phyloP scores from a whole-genome alignment of 192 early-diverging fungal species.

The Bifiguratus adelaidae region DNA sequence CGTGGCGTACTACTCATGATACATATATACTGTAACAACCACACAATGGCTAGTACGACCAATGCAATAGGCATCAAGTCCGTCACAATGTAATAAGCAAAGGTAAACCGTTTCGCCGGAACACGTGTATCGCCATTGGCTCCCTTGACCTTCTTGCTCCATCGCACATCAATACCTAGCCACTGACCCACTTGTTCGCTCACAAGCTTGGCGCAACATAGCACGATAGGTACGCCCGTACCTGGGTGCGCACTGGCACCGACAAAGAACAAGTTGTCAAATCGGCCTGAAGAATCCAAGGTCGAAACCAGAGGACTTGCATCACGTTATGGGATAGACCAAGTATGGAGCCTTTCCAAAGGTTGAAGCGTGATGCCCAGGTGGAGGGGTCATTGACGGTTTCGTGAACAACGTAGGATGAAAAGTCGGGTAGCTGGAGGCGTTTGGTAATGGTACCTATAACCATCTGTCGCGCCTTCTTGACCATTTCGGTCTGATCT shows the following conservation, averaged over 20 bases:
- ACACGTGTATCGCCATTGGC: not conserved
- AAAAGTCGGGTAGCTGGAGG: conserved; percentile 22
- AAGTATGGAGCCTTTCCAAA: conserved; percentile 43
- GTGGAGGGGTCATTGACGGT: conserved; percentile 29
- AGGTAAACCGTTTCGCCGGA: no score
- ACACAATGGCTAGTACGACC: no score
- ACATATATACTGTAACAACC: no score
- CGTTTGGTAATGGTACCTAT: conserved; percentile 21
- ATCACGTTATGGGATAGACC: conserved; percentile 37
- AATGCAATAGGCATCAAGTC: no score
- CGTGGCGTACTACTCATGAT: no score
- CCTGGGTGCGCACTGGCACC: conserved; percentile 50
- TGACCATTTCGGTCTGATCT: conserved; percentile 9
- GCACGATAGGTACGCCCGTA: conserved; percentile 47
- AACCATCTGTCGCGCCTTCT: conserved; percentile 25
- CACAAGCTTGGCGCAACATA: conserved; percentile 36
- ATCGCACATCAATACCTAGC: conserved; percentile 1
- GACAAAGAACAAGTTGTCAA: conserved; percentile 46
- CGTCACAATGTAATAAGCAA: no score
- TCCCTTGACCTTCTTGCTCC: not conserved
- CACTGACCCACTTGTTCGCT: conserved; percentile 26
- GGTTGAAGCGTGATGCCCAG: conserved; percentile 43
- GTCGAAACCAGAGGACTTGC: conserved; percentile 44
- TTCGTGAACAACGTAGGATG: conserved; percentile 29
- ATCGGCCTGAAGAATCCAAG: conserved; percentile 27